Percentiles rank a stretch among this genome's conserved stretches.
These are phyloP conservation scores for Naegleria lovaniensis DNA, from an alignment of 208 protist species.

Conservation along the genomic window DNA sequence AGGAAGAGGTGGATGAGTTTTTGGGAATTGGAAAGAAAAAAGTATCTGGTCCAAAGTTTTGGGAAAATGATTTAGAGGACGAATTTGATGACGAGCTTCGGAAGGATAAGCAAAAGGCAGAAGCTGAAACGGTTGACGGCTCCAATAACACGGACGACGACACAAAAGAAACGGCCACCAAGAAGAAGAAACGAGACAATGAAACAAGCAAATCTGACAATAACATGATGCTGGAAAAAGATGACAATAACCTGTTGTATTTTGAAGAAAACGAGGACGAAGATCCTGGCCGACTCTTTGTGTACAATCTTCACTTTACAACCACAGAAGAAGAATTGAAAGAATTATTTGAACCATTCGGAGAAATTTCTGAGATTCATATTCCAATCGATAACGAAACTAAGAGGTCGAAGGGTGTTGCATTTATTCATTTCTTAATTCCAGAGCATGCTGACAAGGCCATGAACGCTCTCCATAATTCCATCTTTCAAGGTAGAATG, in stretches of 20 bases:
- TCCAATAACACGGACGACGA: conserved; percentile 26
- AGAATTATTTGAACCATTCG: conserved; percentile 52
- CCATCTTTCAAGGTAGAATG: conserved; percentile 46
- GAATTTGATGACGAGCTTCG: conserved; percentile 20
- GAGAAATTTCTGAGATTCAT: conserved; percentile 52
- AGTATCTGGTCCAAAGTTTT: background rate
- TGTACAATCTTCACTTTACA: conserved; percentile 65
- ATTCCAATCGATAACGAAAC: conserved; percentile 55
- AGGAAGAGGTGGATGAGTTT: conserved; percentile 20
- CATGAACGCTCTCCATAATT: conserved; percentile 47
- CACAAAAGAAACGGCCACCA: background rate
- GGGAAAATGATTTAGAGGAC: conserved; percentile 3
- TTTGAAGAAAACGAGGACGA: background rate
- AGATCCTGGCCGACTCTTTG: conserved; percentile 55
- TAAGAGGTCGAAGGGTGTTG: conserved; percentile 55
- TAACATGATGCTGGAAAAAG: conserved; percentile 17
- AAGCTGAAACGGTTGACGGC: background rate
- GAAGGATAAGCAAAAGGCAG: conserved; percentile 24
- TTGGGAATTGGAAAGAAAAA: background rate
- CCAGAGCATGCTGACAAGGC: conserved; percentile 58
- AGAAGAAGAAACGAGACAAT: background rate
- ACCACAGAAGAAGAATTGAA: conserved; percentile 61
- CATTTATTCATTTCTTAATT: conserved; percentile 56
- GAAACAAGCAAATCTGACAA: background rate
- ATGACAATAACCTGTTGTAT: conserved; percentile 16